A percentile compares a stretch with the other conserved stretches of the same genome.
These are phyloP conservation scores for Cavenderia fasciculata DNA, from an alignment of 78 protist genomes.

Conservation along the genomic window DNA sequence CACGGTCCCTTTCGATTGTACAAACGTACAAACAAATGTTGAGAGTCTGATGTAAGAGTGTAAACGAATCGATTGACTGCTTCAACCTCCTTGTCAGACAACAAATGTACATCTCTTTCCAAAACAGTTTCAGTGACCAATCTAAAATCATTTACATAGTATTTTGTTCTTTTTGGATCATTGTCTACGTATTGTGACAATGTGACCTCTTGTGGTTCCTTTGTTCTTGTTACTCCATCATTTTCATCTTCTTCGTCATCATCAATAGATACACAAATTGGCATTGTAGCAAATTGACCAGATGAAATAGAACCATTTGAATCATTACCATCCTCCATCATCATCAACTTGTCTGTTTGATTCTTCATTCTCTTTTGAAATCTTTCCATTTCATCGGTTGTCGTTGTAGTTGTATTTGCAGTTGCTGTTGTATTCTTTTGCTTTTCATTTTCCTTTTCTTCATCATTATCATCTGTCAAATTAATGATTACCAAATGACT, in stretches of 20 bases:
- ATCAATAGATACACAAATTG: neutral
- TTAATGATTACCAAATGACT: too few species aligned
- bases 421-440: neutral
- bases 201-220: too few species aligned
- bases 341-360: neutral
- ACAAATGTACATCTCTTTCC: conserved; percentile 33
- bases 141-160: conserved; percentile 37
- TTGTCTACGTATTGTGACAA: too few species aligned
- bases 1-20: conserved; percentile 67
- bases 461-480: too few species aligned
- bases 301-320: too few species aligned
- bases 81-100: conserved; percentile 2
- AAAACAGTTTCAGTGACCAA: conserved; percentile 43
- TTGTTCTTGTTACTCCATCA: neutral
- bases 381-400: too few species aligned
- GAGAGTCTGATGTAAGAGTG: neutral
- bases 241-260: neutral
- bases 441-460: too few species aligned
- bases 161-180: neutral
- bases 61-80: neutral
- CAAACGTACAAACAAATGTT: conserved; percentile 46
- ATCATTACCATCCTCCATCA: neutral
- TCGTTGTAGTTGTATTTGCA: neutral
- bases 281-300: neutral
- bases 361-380: too few species aligned